Evolutionary conservation across 768 basidiomycete genomes (phyloP).

Genomic region (Phylloporus rhodoxanthus): DNA sequence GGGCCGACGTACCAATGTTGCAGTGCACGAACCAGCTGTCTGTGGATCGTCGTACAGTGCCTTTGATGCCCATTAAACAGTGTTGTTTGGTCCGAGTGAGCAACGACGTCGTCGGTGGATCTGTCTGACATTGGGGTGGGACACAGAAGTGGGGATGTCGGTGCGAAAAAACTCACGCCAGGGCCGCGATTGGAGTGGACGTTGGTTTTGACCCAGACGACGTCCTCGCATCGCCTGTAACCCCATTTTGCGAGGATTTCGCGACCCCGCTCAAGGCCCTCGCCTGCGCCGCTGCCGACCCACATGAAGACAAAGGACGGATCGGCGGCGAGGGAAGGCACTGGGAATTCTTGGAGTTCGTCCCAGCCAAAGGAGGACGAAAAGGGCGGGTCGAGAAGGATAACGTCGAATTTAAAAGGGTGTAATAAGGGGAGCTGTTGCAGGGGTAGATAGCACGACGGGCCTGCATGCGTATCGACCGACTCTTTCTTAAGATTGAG

Average conservation of each 20-base stretch:
- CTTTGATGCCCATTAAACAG: slow-evolving; percentile 94
- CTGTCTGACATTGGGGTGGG: slow-evolving; percentile 46
- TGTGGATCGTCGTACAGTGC: slow-evolving; percentile 89
- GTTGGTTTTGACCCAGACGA: slow-evolving; percentile 98
- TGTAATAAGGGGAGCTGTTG: slow-evolving; percentile 51
- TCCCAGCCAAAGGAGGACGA: slow-evolving; percentile 85
- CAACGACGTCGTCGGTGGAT: slow-evolving; percentile 79
- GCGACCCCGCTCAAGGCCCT: slow-evolving; percentile 86
- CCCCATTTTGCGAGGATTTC: slow-evolving; percentile 94
- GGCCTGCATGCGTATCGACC: slow-evolving; percentile 61
- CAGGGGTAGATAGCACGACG: slow-evolving; percentile 67
- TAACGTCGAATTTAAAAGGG: slow-evolving; percentile 79
- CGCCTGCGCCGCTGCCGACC: slow-evolving; percentile 88
- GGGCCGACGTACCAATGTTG: slow-evolving; percentile 70
- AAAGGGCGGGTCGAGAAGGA: slow-evolving; percentile 87
- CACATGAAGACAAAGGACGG: slow-evolving; percentile 93
- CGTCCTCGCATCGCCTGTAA: slow-evolving; percentile 90
- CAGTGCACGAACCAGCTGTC: slow-evolving; percentile 98
- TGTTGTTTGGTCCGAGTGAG: slow-evolving; percentile 92
- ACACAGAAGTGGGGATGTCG: neutral
- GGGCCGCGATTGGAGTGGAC: slow-evolving; percentile 63
- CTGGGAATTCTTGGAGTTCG: slow-evolving; percentile 72
- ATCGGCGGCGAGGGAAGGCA: slow-evolving; percentile 79
- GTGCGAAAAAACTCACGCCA: slow-evolving; percentile 45
- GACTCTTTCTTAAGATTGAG: slow-evolving; percentile 77